Conservation (phyloP, 495 filamentous ascomycete species). For the Pyronema domesticum region DNA sequence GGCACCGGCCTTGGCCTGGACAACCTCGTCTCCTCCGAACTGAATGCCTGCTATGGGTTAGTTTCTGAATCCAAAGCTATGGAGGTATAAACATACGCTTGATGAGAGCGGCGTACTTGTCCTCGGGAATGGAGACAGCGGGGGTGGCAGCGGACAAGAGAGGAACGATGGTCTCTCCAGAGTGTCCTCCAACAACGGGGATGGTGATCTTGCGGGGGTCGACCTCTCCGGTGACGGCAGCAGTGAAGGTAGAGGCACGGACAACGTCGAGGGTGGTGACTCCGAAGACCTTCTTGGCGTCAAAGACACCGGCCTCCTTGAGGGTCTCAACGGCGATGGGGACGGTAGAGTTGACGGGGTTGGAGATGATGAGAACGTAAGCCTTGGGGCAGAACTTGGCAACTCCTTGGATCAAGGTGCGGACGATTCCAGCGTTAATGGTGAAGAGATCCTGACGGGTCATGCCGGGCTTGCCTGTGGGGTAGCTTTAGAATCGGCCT, state of each 20-base stretch:
- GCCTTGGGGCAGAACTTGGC: conserved; percentile 80
- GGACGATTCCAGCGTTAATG: conserved; percentile 90
- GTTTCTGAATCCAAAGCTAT: not conserved
- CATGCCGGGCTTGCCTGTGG: conserved; percentile 91
- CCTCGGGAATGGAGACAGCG: conserved; percentile 57
- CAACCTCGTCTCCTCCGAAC: conserved; percentile 96
- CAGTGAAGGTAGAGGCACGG: conserved; percentile 90
- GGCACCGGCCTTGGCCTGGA: conserved; percentile 89
- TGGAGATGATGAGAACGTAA: conserved; percentile 89
- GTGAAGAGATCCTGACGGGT: conserved; percentile 98
- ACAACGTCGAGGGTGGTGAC: conserved; percentile 97
- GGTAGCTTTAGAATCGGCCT: conserved; percentile 2
- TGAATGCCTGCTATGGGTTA: conserved; percentile 48
- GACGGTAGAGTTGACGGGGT: conserved; percentile 97
- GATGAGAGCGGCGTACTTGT: conserved; percentile 71
- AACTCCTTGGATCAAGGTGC: conserved; percentile 64
- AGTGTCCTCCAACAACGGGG: conserved; percentile 92
- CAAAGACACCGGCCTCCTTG: conserved; percentile 80
- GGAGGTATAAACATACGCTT: conserved; percentile 42
- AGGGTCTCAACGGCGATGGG: conserved; percentile 93
- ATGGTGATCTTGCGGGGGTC: conserved; percentile 66
- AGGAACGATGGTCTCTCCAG: conserved; percentile 92
- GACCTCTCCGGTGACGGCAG: conserved; percentile 61
- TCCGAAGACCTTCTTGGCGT: conserved; percentile 86
- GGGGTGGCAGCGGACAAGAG: conserved; percentile 84